Base-by-base conservation (phyloP, 805 yeast genomes). In the Schwanniomyces occidentalis region DNA sequence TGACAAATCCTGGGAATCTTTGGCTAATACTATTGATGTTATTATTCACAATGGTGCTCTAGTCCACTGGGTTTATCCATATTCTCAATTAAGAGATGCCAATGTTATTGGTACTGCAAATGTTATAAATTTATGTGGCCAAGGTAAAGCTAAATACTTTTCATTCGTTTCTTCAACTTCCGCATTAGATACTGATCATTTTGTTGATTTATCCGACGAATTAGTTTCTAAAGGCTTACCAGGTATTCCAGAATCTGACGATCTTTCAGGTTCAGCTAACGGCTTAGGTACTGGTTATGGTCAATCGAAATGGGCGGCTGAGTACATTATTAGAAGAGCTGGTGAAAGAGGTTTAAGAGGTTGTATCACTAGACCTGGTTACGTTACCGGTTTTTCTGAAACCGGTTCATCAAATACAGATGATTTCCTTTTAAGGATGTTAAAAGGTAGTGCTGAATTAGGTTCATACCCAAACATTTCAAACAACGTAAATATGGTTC, bases 31-130 rank as follows among this genome's bases (percentile, higher is more conserved):
- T 1, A 69, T 91, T 38, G 99, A 95, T 59, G 82, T 82, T 3
- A 80, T 93, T 34, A 77, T 93, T 42, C 99, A 93, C 61, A 93
- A 93, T 50, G 99, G 98, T 69, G 99, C 99, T 12, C 71, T 90
- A 42, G 99, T 93, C 24, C 99, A 93, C 61, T 93, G 99, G 99
- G 96, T 90, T 2, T 93, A 85, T 59, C 98, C 99, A 17, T 93
- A 93, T 63, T 66, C 83, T 30, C 86, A 85, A 46, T 70, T 93
- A 52, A 78, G 98, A 50, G 96, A 87, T 46, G 93, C 98, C 21
- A 93, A 93, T 54, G 99, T 95, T 20, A 65, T 90, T 39, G 80
- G 95, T 27, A 85, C 98, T 0, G 63, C 91, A 40, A 85, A 90
- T 51, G 87, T 89, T 7, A 68, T 93, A 76, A 80, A 80, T 54